Conservation (phyloP, 768 basidiomycete species). For the Calocybe indica region DNA sequence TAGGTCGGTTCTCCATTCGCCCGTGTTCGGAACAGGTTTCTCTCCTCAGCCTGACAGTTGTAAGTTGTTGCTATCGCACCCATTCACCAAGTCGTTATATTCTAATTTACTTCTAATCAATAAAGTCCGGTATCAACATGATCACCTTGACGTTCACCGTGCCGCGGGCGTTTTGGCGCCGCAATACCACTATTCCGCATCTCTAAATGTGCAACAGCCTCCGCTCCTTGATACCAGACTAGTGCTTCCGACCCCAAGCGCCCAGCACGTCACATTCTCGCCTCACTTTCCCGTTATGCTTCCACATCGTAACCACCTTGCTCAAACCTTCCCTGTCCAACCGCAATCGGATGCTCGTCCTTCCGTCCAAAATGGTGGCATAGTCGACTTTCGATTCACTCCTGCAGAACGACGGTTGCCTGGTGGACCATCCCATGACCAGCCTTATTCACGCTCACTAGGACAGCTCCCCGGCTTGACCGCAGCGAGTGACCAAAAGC, state of each 20-base stretch:
- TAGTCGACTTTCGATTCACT: conserved; percentile 32
- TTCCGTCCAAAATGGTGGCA: conserved; percentile 25
- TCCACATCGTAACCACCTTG: conserved; percentile 40
- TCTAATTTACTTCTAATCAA: conserved; percentile 37
- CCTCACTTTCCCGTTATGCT: conserved; percentile 33
- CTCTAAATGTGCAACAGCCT: conserved; percentile 37
- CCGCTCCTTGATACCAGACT: conserved; percentile 42
- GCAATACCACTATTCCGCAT: conserved; percentile 45
- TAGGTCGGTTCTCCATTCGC: conserved; percentile 70
- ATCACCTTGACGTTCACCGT: conserved; percentile 41
- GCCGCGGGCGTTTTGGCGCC: conserved; percentile 42
- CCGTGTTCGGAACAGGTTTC: conserved; percentile 50
- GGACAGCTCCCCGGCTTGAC: conserved; percentile 22
- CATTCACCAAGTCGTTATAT: conserved; percentile 29
- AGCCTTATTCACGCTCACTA: conserved; percentile 28
- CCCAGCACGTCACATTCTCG: conserved; percentile 33
- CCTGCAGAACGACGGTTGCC: conserved; percentile 38
- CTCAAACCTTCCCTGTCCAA: conserved; percentile 36
- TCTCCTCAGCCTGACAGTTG: conserved; percentile 45
- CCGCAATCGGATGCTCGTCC: conserved; percentile 35
- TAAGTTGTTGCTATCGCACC: conserved; percentile 48
- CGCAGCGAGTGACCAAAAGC: conserved; percentile 23
- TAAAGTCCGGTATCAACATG: conserved; percentile 65
- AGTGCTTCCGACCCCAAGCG: conserved; percentile 36
- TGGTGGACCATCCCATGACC: conserved; percentile 40